phyloP scores from a whole-genome alignment of 768 basidiomycete species.

The Russula griseocarnosa region DNA sequence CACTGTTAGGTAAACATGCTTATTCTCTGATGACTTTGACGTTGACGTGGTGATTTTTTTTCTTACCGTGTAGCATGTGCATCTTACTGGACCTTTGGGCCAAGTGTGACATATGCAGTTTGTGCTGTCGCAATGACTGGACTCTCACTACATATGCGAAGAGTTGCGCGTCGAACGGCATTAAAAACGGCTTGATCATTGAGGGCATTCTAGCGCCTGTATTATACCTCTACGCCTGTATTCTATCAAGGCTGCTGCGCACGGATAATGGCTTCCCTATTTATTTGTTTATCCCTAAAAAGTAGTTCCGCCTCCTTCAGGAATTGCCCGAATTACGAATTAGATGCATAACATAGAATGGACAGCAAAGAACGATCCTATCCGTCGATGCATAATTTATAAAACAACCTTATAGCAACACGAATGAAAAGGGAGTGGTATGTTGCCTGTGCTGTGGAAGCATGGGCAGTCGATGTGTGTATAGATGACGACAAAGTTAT shows the following conservation, averaged over 20 bases:
- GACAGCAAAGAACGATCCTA: constrained; percentile 3
- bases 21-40: background rate
- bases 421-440: constrained; percentile 18
- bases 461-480: constrained; percentile 2
- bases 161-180: constrained; percentile 35
- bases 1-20: constrained; percentile 61
- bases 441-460: constrained; percentile 2
- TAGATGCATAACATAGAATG: constrained; percentile 10
- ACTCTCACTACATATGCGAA: constrained; percentile 55
- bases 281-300: background rate
- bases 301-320: constrained; percentile 4
- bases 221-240: background rate
- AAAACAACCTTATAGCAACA: constrained; percentile 31
- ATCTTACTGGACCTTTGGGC: constrained; percentile 86
- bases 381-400: constrained; percentile 30
- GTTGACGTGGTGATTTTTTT: background rate
- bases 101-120: constrained; percentile 65
- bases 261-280: background rate
- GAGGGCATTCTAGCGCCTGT: background rate
- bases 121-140: constrained; percentile 63
- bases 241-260: background rate
- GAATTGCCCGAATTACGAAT: background rate
- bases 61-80: constrained; percentile 58
- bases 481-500: constrained; percentile 11
- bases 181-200: constrained; percentile 12